These are phyloP conservation scores for Rhizopogon vinicolor DNA, from an alignment of 768 basidiomycete species.

Conservation along the genomic window DNA sequence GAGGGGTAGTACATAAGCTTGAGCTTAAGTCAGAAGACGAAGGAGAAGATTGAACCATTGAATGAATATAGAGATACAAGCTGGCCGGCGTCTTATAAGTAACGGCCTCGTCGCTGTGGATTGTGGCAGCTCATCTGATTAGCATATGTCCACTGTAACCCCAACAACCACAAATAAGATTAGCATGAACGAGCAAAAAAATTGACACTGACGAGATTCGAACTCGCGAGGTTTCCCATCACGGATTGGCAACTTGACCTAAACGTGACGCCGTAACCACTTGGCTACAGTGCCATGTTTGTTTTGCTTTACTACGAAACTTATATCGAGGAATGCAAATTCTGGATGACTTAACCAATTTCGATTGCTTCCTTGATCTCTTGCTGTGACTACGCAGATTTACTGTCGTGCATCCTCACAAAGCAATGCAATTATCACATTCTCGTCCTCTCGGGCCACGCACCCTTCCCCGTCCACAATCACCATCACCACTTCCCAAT, in stretches of 20 bases:
- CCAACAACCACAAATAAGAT: neutral
- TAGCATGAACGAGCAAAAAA: slow-evolving; percentile 12
- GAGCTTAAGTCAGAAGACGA: slow-evolving; percentile 9
- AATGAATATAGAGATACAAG: neutral
- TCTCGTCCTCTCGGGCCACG: slow-evolving; percentile 51
- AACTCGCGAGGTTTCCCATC: slow-evolving; percentile 59
- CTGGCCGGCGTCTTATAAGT: slow-evolving; percentile 1
- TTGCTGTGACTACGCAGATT: neutral
- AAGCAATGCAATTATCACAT: slow-evolving; percentile 22
- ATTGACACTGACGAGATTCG: slow-evolving; percentile 56
- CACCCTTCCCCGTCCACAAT: slow-evolving; percentile 35
- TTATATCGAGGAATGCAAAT: neutral
- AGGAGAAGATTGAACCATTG: slow-evolving; percentile 9
- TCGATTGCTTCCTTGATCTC: neutral
- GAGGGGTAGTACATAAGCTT: slow-evolving; percentile 11
- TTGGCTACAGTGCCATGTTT: slow-evolving; percentile 48
- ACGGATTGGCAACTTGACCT: slow-evolving; percentile 39
- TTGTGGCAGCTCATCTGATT: slow-evolving; percentile 7
- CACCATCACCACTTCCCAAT: slow-evolving; percentile 28
- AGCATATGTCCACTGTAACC: slow-evolving; percentile 1
- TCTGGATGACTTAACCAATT: too few relatives aligned
- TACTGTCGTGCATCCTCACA: slow-evolving; percentile 11
- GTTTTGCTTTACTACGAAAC: rapidly evolving
- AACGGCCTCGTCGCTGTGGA: neutral
- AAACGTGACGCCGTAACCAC: slow-evolving; percentile 60